These are phyloP conservation scores for Phlebiopsis gigantea DNA, from an alignment of 768 basidiomycete species.

Conservation along the genomic window DNA sequence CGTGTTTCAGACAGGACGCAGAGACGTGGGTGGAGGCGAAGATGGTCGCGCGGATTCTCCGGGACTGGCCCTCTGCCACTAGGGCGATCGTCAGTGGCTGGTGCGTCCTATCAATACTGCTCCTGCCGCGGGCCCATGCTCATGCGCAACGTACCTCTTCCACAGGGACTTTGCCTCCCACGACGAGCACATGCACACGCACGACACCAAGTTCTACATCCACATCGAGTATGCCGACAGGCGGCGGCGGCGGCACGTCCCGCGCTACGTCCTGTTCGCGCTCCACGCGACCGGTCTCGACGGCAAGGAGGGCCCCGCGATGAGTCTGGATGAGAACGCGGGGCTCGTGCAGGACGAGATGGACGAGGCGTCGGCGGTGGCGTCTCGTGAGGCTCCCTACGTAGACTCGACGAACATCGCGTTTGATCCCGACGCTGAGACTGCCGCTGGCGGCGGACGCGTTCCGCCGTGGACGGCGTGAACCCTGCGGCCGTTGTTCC, in stretches of 20 bases:
- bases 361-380: too few species aligned
- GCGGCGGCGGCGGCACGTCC: too few species aligned
- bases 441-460: too few species aligned
- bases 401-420: too few species aligned
- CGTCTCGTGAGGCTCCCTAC: too few species aligned
- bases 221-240: neutral
- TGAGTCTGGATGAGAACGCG: neutral
- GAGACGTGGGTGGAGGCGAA: neutral
- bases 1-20: neutral
- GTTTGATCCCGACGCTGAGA: too few species aligned
- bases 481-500: too few species aligned
- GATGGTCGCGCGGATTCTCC: neutral
- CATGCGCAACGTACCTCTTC: too few species aligned
- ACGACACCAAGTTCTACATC: neutral
- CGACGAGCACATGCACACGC: neutral
- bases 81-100: neutral
- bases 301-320: neutral
- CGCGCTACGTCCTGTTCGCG: neutral
- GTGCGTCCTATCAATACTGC: neutral
- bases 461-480: too few species aligned
- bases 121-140: neutral
- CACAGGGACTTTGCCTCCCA: neutral
- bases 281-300: neutral
- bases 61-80: neutral
- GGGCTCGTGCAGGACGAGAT: neutral